phyloP scores from a whole-genome alignment of 805 yeast genomes.

The Candida loeiensis region DNA sequence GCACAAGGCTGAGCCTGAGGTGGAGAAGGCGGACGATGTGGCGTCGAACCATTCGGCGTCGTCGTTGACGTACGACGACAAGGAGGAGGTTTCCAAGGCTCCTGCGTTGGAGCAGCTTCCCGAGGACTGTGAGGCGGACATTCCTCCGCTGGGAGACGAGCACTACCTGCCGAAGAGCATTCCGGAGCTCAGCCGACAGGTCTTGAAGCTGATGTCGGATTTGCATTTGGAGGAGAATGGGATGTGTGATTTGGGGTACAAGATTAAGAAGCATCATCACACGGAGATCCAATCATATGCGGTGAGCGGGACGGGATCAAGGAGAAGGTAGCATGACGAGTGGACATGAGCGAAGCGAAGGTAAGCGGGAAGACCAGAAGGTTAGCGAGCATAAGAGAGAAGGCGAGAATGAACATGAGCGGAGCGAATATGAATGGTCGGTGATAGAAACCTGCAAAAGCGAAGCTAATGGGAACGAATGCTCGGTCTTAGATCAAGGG shows the following conservation, averaged over 20 bases:
- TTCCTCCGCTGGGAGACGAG: constrained; percentile 1
- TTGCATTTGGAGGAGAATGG: constrained; percentile 26
- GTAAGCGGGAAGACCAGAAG: no score
- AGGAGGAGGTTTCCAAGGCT: neutral
- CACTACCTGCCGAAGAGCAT: constrained; percentile 8
- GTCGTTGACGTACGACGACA: constrained; percentile 1
- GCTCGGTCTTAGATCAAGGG: no score
- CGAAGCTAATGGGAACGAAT: no score
- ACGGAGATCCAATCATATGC: constrained; percentile 34
- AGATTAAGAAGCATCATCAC: constrained; percentile 41
- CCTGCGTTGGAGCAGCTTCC: constrained; percentile 8
- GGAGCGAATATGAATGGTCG: no score
- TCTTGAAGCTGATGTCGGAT: constrained; percentile 13
- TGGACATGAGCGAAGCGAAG: no score
- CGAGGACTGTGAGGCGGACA: constrained; percentile 7
- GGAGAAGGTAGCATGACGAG: constrained; percentile 13
- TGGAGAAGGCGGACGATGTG: neutral
- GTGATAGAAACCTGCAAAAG: no score
- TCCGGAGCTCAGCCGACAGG: constrained; percentile 6
- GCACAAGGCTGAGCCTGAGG: neutral
- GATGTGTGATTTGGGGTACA: constrained; percentile 40
- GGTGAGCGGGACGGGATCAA: constrained; percentile 16
- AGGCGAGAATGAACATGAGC: no score
- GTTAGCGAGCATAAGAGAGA: no score
- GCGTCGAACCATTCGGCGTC: constrained; percentile 2